These are phyloP conservation scores for Rhodotorula sp. DNA, from an alignment of 1,284 basidiomycete species.

Conservation along the genomic window DNA sequence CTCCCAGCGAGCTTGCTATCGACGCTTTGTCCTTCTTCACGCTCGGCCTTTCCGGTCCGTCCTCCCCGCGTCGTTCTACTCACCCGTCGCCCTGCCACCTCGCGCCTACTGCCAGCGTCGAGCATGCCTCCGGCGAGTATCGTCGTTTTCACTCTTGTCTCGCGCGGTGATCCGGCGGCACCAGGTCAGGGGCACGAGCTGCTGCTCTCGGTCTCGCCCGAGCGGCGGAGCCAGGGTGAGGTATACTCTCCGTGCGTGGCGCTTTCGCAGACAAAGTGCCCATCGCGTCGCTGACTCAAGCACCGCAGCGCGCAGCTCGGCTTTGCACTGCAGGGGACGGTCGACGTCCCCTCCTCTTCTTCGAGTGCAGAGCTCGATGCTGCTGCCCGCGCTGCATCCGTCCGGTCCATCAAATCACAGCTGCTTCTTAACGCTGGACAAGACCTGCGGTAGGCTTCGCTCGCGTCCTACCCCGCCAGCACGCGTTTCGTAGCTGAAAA, in stretches of 20 bases:
- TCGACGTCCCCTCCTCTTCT: not conserved
- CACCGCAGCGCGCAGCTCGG: not conserved
- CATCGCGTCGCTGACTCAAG: not conserved
- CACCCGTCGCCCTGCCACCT: not conserved
- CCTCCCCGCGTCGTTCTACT: not conserved
- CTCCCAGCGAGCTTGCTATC: not conserved
- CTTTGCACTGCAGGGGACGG: not conserved
- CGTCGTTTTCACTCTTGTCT: slow-evolving; percentile 6
- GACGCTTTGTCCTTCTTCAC: not conserved
- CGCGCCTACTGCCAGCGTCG: not conserved
- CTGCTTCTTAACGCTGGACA: not conserved
- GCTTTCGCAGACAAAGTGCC: too few species aligned
- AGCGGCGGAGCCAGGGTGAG: not conserved
- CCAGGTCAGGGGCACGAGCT: slow-evolving; percentile 7
- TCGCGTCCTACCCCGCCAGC: too few species aligned
- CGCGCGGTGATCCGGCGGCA: not conserved
- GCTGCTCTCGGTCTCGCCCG: not conserved
- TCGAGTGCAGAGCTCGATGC: not conserved
- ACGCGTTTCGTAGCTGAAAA: not conserved
- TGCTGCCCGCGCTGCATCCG: not conserved
- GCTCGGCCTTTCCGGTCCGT: not conserved
- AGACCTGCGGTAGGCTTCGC: slow-evolving; percentile 1
- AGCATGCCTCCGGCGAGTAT: not conserved
- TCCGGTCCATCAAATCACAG: not conserved
- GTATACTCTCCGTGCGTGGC: not conserved